Evolutionary conservation across 78 protist genomes (phyloP), one percentile per base, ranked within the genome.

Genomic region (Dictyostelium intermedium): DNA sequence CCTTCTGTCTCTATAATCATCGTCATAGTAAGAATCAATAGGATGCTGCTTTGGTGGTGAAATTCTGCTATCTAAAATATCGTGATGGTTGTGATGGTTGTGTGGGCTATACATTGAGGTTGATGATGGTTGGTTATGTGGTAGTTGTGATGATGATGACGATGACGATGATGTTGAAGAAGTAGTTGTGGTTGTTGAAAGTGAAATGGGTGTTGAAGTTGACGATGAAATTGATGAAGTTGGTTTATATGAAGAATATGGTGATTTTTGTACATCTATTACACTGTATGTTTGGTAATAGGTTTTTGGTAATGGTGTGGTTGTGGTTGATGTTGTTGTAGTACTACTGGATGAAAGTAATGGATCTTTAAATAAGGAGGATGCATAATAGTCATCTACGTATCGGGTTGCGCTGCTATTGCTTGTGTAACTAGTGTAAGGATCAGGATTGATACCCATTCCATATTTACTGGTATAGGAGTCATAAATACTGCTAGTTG

Each of bases 1-100:
- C 23, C 63, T 25, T 39, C 82, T 23, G 34, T 77, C 82, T 77
- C 82, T 35, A 11, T 35, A 43, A 41, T 77, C 82, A 34, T 77
- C 32, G 20, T 77, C 82, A 27, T 77, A 43, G 9, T 77, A 43
- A 18, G 82, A 11, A 77, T 77, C 82, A 23, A 77, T 41, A 23
- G 34, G 82, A n/a, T 77, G 82, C n/a, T 77, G 82, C 41, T 41
- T 41, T 77, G 66, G 69, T 23, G 84, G 84, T 80, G 56, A 76
- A 23, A 79, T 79, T 47, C 84, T 79, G 2, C 32, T 20, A 79
- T 79, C 84, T 27, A 79, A n/a, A 27, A 41, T 25, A 45, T 79
- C 69, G 27, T 39, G 47, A 27, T 45, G 66, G 37, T 14, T 23
- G 43, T 45, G 84, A 63, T 45, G 30, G 9, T 78, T 10, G 83